phyloP scores from a whole-genome alignment of 768 basidiomycete species.

The Hydnomerulius pinastri region DNA sequence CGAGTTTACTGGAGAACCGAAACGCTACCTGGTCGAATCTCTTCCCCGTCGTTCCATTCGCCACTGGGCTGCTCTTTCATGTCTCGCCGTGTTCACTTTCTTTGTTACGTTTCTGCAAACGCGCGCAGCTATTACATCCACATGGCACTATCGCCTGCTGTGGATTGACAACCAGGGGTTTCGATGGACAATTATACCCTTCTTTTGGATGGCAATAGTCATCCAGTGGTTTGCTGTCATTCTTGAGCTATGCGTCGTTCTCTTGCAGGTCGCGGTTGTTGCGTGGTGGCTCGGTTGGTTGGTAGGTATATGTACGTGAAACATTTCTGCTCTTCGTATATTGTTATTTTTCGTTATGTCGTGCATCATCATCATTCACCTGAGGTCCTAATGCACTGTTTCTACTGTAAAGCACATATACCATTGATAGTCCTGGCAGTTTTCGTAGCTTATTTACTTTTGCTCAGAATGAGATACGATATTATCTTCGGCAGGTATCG shows the following conservation, averaged over 20 bases:
- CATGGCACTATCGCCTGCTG: conserved; percentile 52
- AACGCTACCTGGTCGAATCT: conserved; percentile 58
- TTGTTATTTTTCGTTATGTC: background rate
- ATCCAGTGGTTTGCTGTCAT: conserved; percentile 69
- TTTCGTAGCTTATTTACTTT: background rate
- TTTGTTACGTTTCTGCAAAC: conserved; percentile 54
- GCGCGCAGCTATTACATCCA: conserved; percentile 58
- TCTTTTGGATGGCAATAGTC: conserved; percentile 63
- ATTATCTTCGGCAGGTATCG: background rate
- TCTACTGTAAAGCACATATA: conserved; percentile 9
- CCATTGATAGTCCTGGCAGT: background rate
- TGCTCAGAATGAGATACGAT: background rate
- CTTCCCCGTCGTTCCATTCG: conserved; percentile 64
- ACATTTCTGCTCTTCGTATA: background rate
- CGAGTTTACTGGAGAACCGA: conserved; percentile 78
- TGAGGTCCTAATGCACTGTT: conserved; percentile 11
- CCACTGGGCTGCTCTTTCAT: conserved; percentile 65
- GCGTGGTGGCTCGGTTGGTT: conserved; percentile 81
- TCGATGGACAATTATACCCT: conserved; percentile 62
- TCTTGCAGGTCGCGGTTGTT: conserved; percentile 58
- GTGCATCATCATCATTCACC: conserved; percentile 3
- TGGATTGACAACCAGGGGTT: conserved; percentile 63
- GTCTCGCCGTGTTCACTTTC: conserved; percentile 53
- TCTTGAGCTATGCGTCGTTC: conserved; percentile 57
- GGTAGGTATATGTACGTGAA: conserved; percentile 48